Base-by-base conservation (phyloP, 2,329 filamentous ascomycete genomes). In the Talaromyces sp. region DNA sequence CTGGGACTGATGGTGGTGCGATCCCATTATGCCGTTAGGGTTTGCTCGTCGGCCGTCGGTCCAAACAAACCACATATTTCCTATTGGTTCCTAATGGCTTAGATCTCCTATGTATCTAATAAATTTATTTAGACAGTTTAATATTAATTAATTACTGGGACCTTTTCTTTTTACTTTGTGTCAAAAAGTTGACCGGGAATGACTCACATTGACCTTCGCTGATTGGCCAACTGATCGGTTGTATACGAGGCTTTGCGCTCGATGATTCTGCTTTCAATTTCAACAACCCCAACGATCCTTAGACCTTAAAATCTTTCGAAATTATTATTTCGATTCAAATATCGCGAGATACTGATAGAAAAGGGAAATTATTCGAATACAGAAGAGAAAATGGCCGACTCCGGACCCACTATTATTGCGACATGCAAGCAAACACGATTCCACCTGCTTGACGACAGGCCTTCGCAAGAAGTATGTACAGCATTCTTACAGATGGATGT, bases 361-460 rank as follows among this genome's bases (percentile, higher is more conserved):
- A 52, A 2, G 13, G 7, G 15, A 30, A 30, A 30, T 15, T 4
- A 27, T 17, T 9, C 11, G 22, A n/a, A 28, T n/a, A 53, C 30
- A 53, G 6, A 30, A 53, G 49, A 28, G 28, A 17, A 30, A 30
- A 62, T 58, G 57, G 25, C 32, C 11, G 52, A 49, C 15, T n/a
- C 57, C 13, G 33, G 56, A 10, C 67, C 72, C 8, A 65, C 70
- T 10, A 77, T 89, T 61, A 75, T 87, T 55, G 86, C 85, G 66
- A 86, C 84, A 22, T 86, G 85, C 70, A 88, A 87, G 67, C 86
- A 89, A 69, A 89, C 86, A 2, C 82, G 87, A 11, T 89, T 89
- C 64, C 84, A 88, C 65, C 69, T 85, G 80, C 64, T 82, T 75
- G 65, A 83, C 73, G 64, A 86, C 79, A 69, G 82, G 78, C 72